Evolutionary conservation across 805 yeast genomes (phyloP).

Genomic region (Dipodascus albidus): DNA sequence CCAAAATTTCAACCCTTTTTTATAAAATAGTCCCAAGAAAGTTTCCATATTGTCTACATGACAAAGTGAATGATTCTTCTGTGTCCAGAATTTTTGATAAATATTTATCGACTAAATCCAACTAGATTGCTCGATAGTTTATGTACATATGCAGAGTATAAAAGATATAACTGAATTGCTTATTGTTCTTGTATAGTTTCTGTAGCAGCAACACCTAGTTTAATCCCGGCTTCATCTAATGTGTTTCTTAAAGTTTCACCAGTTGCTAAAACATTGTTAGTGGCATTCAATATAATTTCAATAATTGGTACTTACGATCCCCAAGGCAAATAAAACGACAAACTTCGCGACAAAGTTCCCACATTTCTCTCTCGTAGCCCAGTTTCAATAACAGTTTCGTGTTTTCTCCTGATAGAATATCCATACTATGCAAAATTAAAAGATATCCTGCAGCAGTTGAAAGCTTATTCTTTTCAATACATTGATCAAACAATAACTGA

Average conservation of each 20-base stretch:
- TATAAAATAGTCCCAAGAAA: too few species aligned
- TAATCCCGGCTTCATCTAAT: neutral
- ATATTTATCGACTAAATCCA: too few species aligned
- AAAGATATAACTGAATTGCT: too few species aligned
- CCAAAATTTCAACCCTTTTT: too few species aligned
- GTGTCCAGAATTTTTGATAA: too few species aligned
- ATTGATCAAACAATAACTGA: conserved; percentile 25
- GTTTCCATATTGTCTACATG: too few species aligned
- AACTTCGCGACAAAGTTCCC: conserved; percentile 28
- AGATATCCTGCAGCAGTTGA: conserved; percentile 32
- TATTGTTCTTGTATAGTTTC: neutral
- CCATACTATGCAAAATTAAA: conserved; percentile 27
- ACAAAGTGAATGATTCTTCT: too few species aligned
- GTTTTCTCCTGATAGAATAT: conserved; percentile 18
- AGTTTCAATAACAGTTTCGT: conserved; percentile 23
- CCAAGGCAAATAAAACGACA: conserved; percentile 29
- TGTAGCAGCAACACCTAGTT: neutral
- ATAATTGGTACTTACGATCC: conserved; percentile 16
- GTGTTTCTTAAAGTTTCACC: conserved; percentile 16
- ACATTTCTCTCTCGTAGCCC: conserved; percentile 24
- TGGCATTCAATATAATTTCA: neutral
- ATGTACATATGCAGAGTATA: too few species aligned
- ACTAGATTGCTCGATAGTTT: too few species aligned
- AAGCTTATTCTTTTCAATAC: conserved; percentile 24
- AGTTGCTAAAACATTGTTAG: conserved; percentile 2